Conservation (phyloP, 2,329 filamentous ascomycete species). For the Chrysoporthe deuterocubensis region DNA sequence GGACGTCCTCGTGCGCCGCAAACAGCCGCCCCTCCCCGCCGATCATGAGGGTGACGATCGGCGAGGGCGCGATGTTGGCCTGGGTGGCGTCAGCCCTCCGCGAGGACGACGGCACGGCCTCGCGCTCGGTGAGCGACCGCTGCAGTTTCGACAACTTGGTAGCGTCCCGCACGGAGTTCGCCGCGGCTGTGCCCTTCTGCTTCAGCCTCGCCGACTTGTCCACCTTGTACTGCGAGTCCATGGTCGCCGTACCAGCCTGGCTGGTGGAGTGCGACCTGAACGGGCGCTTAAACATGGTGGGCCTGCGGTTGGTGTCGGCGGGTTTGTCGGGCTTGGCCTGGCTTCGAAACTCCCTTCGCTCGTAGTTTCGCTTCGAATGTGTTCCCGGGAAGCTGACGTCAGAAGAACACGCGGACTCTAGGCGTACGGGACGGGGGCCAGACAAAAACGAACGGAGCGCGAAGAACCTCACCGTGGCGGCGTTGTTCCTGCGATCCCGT, state of each 20-base stretch:
- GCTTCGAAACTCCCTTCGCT: slow-evolving; percentile 24
- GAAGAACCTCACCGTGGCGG: slow-evolving; percentile 35
- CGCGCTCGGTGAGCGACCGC: slow-evolving; percentile 69
- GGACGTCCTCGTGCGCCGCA: slow-evolving; percentile 92
- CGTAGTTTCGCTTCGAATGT: slow-evolving; percentile 22
- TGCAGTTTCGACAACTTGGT: slow-evolving; percentile 84
- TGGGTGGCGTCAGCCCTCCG: slow-evolving; percentile 14
- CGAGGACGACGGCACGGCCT: slow-evolving; percentile 40
- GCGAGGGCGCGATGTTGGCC: slow-evolving; percentile 51
- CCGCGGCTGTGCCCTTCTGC: slow-evolving; percentile 55
- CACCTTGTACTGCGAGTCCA: slow-evolving; percentile 62
- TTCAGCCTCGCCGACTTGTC: slow-evolving; percentile 86
- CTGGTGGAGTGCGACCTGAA: slow-evolving; percentile 74
- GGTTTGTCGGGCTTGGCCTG: slow-evolving; percentile 22
- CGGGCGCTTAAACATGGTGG: slow-evolving; percentile 89
- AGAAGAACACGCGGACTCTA: slow-evolving; percentile 37
- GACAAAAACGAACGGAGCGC: slow-evolving; percentile 41
- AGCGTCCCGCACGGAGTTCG: slow-evolving; percentile 65
- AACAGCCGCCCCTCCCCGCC: slow-evolving; percentile 86
- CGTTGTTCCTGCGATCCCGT: slow-evolving; percentile 21
- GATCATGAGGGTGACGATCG: slow-evolving; percentile 86
- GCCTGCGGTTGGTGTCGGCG: slow-evolving; percentile 33
- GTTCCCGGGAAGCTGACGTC: slow-evolving; percentile 25
- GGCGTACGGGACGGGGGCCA: slow-evolving; percentile 36
- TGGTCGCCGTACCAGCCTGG: slow-evolving; percentile 37